phyloP scores from a whole-genome alignment of 352 stramenopile genomes.

The Globisporangium nodosum region DNA sequence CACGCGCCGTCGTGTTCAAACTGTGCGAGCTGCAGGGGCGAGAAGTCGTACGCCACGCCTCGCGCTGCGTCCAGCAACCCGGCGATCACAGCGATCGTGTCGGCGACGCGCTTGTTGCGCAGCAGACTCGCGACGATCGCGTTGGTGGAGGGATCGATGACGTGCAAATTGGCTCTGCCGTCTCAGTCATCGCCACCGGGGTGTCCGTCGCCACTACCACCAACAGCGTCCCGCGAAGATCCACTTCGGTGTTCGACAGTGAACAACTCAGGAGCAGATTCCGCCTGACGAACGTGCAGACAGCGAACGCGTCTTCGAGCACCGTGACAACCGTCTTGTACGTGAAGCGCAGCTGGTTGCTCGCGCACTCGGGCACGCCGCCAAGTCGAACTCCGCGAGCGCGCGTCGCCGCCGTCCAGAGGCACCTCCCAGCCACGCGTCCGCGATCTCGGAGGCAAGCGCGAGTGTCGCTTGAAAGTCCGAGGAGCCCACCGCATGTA shows the following conservation, averaged over 20 bases:
- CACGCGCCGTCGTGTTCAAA: conserved; percentile 32
- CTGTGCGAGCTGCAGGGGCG: conserved; percentile 36
- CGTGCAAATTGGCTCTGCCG: conserved; percentile 25
- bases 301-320: conserved; percentile 43
- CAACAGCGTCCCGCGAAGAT: neutral
- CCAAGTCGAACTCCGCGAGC: conserved; percentile 66
- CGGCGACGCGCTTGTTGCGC: conserved; percentile 27
- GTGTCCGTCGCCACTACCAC: neutral
- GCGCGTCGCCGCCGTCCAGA: conserved; percentile 1
- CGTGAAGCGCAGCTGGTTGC: conserved; percentile 26
- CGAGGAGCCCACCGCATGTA: no score
- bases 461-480: no score
- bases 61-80: conserved; percentile 43
- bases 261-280: conserved; percentile 16
- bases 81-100: conserved; percentile 57
- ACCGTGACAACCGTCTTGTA: conserved; percentile 58
- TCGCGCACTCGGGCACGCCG: conserved; percentile 38
- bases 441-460: conserved; percentile 16
- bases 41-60: conserved; percentile 60
- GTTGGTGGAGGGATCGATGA: conserved; percentile 66
- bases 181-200: no score
- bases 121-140: conserved; percentile 63
- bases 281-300: conserved; percentile 36
- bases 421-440: conserved; percentile 36
- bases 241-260: neutral